Conservation (phyloP, 129 eudicot species). For the Chrysanthemum lavandulifolium region DNA sequence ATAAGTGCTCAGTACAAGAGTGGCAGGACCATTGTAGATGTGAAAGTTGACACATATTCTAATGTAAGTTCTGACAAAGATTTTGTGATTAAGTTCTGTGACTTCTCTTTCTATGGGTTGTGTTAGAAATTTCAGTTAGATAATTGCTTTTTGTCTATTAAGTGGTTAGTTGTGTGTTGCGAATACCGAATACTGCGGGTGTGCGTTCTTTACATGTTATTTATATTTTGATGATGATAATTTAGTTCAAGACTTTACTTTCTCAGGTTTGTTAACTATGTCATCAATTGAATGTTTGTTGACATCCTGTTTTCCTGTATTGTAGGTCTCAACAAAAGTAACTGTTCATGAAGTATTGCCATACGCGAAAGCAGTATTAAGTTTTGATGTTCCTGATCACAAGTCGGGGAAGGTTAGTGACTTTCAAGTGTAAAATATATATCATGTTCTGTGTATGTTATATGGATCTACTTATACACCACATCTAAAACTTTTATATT, state of each 20-base stretch:
- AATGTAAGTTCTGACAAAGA: too few relatives aligned
- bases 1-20: too few relatives aligned
- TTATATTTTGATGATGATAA: too few relatives aligned
- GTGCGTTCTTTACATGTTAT: too few relatives aligned
- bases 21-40: too few relatives aligned
- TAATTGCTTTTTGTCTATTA: background rate
- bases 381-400: constrained; percentile 93
- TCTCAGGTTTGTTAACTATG: background rate
- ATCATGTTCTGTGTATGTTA: too few relatives aligned
- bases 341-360: constrained; percentile 61
- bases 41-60: too few relatives aligned
- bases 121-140: background rate
- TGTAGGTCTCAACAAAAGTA: constrained; percentile 79
- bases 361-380: constrained; percentile 58
- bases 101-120: background rate
- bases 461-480: too few relatives aligned
- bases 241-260: too few relatives aligned
- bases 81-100: constrained; percentile 10
- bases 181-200: too few relatives aligned
- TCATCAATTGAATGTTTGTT: background rate
- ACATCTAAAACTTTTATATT: too few relatives aligned
- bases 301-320: constrained; percentile 14
- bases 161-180: too few relatives aligned
- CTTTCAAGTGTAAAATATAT: constrained; percentile 10
- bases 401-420: constrained; percentile 81